phyloP scores from a whole-genome alignment of 805 yeast species.

The Nakazawaea peltata region DNA sequence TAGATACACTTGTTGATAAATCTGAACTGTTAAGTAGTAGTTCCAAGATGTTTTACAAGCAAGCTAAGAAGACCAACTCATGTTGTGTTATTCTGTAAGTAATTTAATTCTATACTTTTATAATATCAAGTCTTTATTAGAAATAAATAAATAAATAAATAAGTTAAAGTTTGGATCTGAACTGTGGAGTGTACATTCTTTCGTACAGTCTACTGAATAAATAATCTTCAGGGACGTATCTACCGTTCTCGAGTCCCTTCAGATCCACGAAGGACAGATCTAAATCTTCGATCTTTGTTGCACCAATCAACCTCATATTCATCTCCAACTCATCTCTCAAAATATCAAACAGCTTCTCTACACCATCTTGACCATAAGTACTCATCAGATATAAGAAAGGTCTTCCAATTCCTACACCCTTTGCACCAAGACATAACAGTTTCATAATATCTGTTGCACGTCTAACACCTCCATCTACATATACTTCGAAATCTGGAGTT shows the following conservation, averaged over 20 bases:
- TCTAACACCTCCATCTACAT: slow-evolving; percentile 62
- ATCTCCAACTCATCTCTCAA: slow-evolving; percentile 63
- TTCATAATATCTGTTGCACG: slow-evolving; percentile 62
- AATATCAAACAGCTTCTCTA: slow-evolving; percentile 48
- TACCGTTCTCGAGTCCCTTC: slow-evolving; percentile 27
- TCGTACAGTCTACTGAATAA: slow-evolving; percentile 49
- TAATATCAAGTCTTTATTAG: neutral
- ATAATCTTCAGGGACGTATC: slow-evolving; percentile 45
- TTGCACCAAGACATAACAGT: slow-evolving; percentile 63
- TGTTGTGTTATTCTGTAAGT: slow-evolving; percentile 70
- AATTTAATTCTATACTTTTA: neutral
- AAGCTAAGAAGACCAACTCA: slow-evolving; percentile 90
- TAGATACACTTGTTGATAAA: slow-evolving; percentile 90
- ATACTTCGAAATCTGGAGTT: slow-evolving; percentile 43
- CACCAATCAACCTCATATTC: slow-evolving; percentile 79
- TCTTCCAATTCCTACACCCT: slow-evolving; percentile 64
- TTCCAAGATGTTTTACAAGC: slow-evolving; percentile 92
- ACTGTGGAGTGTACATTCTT: slow-evolving; percentile 42
- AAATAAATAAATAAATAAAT: neutral
- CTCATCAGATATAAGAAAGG: slow-evolving; percentile 59
- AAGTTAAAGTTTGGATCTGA: slow-evolving; percentile 24
- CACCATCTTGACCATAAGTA: slow-evolving; percentile 59
- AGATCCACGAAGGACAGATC: slow-evolving; percentile 55
- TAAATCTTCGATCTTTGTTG: slow-evolving; percentile 48
- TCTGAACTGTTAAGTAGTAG: slow-evolving; percentile 85